phyloP scores from a whole-genome alignment of 768 basidiomycete genomes.

The Leccinum olivaceopallidum region DNA sequence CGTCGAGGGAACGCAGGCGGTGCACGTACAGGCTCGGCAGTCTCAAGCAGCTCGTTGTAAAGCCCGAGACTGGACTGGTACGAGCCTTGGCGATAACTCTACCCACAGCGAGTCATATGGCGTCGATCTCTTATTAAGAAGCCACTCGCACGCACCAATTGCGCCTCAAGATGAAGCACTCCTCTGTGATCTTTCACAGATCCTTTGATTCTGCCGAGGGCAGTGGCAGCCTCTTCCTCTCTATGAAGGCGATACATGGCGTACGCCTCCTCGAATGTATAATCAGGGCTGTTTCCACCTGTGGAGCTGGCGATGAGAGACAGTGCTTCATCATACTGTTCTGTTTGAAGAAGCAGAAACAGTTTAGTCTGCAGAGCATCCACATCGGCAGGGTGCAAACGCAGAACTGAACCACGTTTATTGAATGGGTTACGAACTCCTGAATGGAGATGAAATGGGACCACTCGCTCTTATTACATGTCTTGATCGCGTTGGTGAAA shows the following conservation, averaged over 20 bases:
- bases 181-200: conserved; percentile 54
- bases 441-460: conserved; percentile 22
- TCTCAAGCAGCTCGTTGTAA: conserved; percentile 81
- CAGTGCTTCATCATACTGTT: conserved; percentile 74
- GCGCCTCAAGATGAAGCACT: conserved; percentile 79
- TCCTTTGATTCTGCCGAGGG: conserved; percentile 51
- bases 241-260: conserved; percentile 82
- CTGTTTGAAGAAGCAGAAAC: conserved; percentile 86
- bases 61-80: conserved; percentile 74
- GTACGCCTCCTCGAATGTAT: conserved; percentile 74
- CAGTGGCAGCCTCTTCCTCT: conserved; percentile 62
- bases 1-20: conserved; percentile 2
- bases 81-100: conserved; percentile 79
- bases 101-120: conserved; percentile 13
- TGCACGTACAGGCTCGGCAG: conserved; percentile 68
- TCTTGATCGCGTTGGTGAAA: conserved; percentile 83
- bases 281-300: conserved; percentile 12
- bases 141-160: conserved; percentile 59
- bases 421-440: conserved; percentile 20
- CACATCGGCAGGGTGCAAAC: conserved; percentile 61
- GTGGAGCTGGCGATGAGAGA: conserved; percentile 44
- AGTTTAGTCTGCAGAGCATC: conserved; percentile 82
- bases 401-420: conserved; percentile 54
- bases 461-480: conserved; percentile 84
- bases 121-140: conserved; percentile 20